phyloP scores from a whole-genome alignment of 2,329 filamentous ascomycete genomes.

The Monilinia polystroma region DNA sequence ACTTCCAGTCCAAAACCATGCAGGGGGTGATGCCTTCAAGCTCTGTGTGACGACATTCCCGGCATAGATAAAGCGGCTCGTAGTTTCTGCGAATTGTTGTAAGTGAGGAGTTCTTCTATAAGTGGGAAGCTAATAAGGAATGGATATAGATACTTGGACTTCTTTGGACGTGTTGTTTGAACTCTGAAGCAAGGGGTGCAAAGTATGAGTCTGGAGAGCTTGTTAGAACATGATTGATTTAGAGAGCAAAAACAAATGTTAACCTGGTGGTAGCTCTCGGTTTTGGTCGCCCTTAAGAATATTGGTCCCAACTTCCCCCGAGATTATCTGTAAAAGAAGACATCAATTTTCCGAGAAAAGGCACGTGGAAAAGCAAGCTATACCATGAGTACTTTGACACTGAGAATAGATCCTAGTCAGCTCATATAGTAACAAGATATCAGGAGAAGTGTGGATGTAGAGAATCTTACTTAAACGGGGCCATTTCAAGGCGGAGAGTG shows the following conservation, averaged over 20 bases:
- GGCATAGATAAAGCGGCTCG: background rate
- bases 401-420: background rate
- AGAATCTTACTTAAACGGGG: slow-evolving; percentile 29
- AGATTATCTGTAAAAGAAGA: slow-evolving; percentile 25
- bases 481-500: slow-evolving; percentile 30
- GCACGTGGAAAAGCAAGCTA: background rate
- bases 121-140: no score
- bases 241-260: background rate
- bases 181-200: slow-evolving; percentile 28
- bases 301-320: slow-evolving; percentile 38
- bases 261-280: slow-evolving; percentile 32
- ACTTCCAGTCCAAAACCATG: background rate
- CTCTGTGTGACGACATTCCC: background rate
- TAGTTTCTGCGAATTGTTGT: background rate
- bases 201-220: slow-evolving; percentile 32
- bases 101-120: no score
- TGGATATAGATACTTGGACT: slow-evolving; percentile 27
- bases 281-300: slow-evolving; percentile 33
- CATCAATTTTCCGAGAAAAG: background rate
- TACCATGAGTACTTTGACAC: slow-evolving; percentile 1
- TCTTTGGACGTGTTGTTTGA: slow-evolving; percentile 32
- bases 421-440: no score
- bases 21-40: background rate
- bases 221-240: background rate
- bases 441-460: background rate